phyloP scores from a whole-genome alignment of 1,284 basidiomycete species.

The Apiotrichum siamense region DNA sequence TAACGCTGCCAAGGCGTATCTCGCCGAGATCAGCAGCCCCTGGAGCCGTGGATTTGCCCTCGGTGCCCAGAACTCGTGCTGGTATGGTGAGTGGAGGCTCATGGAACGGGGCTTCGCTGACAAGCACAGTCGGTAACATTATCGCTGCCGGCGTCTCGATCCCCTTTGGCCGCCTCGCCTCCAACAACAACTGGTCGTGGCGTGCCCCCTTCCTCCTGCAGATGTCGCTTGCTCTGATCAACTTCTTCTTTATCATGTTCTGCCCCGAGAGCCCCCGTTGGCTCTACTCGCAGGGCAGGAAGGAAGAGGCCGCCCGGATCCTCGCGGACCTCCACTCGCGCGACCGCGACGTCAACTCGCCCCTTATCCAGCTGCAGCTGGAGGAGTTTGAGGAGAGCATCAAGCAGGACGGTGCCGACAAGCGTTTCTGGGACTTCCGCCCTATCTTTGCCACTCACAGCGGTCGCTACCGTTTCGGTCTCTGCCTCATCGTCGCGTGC shows the following conservation, averaged over 20 bases:
- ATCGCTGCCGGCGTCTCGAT: slow-evolving; percentile 54
- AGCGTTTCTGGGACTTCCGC: slow-evolving; percentile 55
- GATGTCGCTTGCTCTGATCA: slow-evolving; percentile 49
- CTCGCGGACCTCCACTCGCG: slow-evolving; percentile 49
- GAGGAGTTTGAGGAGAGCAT: slow-evolving; percentile 55
- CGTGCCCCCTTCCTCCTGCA: slow-evolving; percentile 54
- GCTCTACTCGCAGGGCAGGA: slow-evolving; percentile 30
- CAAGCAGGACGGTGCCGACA: slow-evolving; percentile 26
- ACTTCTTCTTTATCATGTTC: slow-evolving; percentile 50
- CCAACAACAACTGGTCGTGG: slow-evolving; percentile 53
- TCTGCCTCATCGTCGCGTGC: slow-evolving; percentile 49
- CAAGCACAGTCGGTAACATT: slow-evolving; percentile 51
- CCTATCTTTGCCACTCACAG: slow-evolving; percentile 51
- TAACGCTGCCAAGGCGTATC: slow-evolving; percentile 51
- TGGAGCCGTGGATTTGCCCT: slow-evolving; percentile 54
- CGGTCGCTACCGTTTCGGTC: slow-evolving; percentile 51
- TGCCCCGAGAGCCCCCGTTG: slow-evolving; percentile 50
- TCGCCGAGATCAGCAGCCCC: slow-evolving; percentile 53
- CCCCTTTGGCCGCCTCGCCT: slow-evolving; percentile 50
- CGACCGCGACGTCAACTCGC: slow-evolving; percentile 51
- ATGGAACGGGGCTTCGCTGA: too few relatives aligned
- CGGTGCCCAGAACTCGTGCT: slow-evolving; percentile 50
- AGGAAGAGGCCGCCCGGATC: slow-evolving; percentile 14
- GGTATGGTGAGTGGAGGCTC: slow-evolving; percentile 47
- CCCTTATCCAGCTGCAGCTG: slow-evolving; percentile 54